Evolutionary conservation across 2,329 filamentous ascomycete genomes (phyloP).

Genomic region (Diaporthe nobilis): DNA sequence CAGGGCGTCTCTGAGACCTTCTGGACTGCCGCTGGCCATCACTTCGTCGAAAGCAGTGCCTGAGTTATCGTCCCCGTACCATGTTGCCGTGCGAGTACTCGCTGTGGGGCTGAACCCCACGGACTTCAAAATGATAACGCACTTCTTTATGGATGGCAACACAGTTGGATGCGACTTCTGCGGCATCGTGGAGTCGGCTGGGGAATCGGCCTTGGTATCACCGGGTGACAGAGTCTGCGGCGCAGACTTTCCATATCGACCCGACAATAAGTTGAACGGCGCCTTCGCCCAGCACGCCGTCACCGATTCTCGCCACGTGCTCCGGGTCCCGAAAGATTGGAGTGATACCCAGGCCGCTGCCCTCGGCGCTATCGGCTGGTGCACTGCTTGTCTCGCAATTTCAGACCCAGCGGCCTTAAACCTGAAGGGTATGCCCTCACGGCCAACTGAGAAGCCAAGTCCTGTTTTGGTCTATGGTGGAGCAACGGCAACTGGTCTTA

Average conservation of each 20-base stretch:
- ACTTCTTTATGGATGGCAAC: constrained; percentile 44
- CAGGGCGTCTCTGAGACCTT: background rate
- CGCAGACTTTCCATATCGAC: constrained; percentile 38
- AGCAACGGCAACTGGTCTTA: constrained; percentile 29
- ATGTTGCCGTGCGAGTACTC: constrained; percentile 41
- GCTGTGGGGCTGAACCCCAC: constrained; percentile 49
- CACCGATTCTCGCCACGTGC: constrained; percentile 8
- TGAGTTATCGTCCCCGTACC: background rate
- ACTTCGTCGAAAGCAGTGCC: constrained; percentile 13
- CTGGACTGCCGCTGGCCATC: constrained; percentile 15
- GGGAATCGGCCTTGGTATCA: background rate
- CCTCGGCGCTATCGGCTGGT: constrained; percentile 29
- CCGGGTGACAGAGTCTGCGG: constrained; percentile 44
- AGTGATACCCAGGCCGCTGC: constrained; percentile 28
- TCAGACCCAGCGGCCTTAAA: constrained; percentile 26
- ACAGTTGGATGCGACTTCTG: constrained; percentile 50
- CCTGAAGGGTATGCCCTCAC: constrained; percentile 6
- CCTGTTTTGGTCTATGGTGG: constrained; percentile 36
- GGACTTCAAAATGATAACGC: constrained; percentile 48
- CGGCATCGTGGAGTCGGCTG: constrained; percentile 46
- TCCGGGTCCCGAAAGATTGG: constrained; percentile 21
- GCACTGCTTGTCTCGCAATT: constrained; percentile 30
- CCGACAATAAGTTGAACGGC: constrained; percentile 14
- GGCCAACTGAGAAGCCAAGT: background rate
- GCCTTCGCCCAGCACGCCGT: constrained; percentile 35